Evolutionary conservation across 1,139 yeast species (phyloP).

Genomic region (Zygosaccharomyces pseudobailii): DNA sequence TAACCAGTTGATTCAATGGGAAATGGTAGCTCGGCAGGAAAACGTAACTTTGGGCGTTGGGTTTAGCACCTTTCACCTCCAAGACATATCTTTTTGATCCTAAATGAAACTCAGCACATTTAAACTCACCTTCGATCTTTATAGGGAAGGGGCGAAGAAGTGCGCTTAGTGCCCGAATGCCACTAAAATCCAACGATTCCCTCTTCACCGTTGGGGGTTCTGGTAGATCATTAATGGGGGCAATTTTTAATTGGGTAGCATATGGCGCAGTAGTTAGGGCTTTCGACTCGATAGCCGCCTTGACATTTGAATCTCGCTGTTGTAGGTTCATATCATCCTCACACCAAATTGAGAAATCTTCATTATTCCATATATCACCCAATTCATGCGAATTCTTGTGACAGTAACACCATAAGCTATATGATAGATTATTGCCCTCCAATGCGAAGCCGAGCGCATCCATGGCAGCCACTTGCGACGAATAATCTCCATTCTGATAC

Average conservation of each 20-base stretch:
- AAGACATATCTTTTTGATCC: slow-evolving; percentile 44
- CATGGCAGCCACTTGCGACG: slow-evolving; percentile 71
- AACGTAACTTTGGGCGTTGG: slow-evolving; percentile 49
- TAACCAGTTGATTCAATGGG: slow-evolving; percentile 38
- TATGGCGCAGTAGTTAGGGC: not conserved
- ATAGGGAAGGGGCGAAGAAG: slow-evolving; percentile 68
- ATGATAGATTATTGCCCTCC: slow-evolving; percentile 66
- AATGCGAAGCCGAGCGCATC: slow-evolving; percentile 79
- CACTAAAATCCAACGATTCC: slow-evolving; percentile 35
- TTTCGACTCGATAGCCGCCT: slow-evolving; percentile 1
- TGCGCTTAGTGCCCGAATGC: slow-evolving; percentile 66
- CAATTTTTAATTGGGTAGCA: slow-evolving; percentile 1
- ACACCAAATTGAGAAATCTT: slow-evolving; percentile 86
- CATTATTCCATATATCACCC: slow-evolving; percentile 94
- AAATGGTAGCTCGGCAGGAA: slow-evolving; percentile 72
- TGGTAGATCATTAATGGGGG: slow-evolving; percentile 3
- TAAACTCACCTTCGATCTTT: slow-evolving; percentile 50
- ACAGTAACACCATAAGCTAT: slow-evolving; percentile 83
- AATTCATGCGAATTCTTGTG: slow-evolving; percentile 64
- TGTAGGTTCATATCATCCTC: slow-evolving; percentile 45
- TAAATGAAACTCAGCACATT: slow-evolving; percentile 53
- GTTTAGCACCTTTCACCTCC: slow-evolving; percentile 37
- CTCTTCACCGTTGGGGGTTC: slow-evolving; percentile 6
- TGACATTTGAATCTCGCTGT: slow-evolving; percentile 10
- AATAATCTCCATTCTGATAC: slow-evolving; percentile 57